A percentile compares a stretch with the other conserved stretches of the same genome.
Evolutionary conservation across 768 basidiomycete genomes (phyloP).

Genomic region (Lentinus tigrinus): DNA sequence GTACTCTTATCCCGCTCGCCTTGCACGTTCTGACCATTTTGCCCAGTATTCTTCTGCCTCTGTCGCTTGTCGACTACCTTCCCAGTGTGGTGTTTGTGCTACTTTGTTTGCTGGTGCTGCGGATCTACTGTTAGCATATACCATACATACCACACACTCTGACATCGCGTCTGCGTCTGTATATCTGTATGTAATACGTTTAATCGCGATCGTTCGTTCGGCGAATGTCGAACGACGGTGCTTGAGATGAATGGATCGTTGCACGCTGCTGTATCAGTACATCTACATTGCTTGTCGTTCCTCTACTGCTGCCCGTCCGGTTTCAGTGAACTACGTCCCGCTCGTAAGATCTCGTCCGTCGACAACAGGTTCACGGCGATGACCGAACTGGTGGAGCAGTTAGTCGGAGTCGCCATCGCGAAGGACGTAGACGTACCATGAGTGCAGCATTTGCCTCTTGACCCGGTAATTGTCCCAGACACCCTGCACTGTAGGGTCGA

Average conservation of each 20-base stretch:
- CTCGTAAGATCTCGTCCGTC: slow-evolving; percentile 93
- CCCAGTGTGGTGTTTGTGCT: neutral
- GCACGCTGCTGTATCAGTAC: slow-evolving; percentile 9
- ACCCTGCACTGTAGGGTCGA: slow-evolving; percentile 93
- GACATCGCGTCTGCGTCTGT: neutral
- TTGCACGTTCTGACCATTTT: slow-evolving; percentile 1
- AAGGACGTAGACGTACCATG: slow-evolving; percentile 59
- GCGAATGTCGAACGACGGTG: neutral
- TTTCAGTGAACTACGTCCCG: slow-evolving; percentile 85
- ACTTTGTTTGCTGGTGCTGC: neutral
- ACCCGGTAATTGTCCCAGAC: slow-evolving; percentile 99
- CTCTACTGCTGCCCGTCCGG: slow-evolving; percentile 65
- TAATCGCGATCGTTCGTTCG: slow-evolving; percentile 10
- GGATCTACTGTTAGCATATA: neutral
- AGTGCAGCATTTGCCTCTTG: slow-evolving; percentile 98
- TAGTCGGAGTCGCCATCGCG: slow-evolving; percentile 21
- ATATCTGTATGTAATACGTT: slow-evolving; percentile 19
- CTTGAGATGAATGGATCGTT: neutral
- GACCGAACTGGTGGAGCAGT: slow-evolving; percentile 58
- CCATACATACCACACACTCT: neutral
- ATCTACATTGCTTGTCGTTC: neutral
- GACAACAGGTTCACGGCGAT: slow-evolving; percentile 95
- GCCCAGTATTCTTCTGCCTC: neutral
- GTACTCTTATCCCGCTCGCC: slow-evolving; percentile 17
- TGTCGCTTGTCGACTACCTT: neutral